phyloP scores from a whole-genome alignment of 805 yeast species.

The Yamadazyma nakazawae region DNA sequence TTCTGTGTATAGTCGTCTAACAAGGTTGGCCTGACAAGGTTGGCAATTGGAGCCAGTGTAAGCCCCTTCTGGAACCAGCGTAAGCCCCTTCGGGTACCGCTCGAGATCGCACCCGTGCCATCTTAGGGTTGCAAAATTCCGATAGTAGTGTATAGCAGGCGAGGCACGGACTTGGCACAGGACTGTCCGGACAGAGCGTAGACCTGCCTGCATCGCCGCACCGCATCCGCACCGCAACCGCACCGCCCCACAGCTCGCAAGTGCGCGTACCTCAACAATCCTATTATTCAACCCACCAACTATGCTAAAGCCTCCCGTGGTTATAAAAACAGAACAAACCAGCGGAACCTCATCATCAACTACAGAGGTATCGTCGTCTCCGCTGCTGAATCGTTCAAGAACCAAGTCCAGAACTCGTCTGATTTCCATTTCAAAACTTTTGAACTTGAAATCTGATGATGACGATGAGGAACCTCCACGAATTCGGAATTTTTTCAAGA shows the following conservation, averaged over 20 bases:
- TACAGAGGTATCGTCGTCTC: neutral
- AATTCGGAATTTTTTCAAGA: slow-evolving; percentile 13
- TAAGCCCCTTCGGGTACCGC: no score
- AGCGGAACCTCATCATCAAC: neutral
- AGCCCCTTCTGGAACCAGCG: no score
- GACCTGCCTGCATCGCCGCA: neutral
- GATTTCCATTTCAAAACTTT: slow-evolving; percentile 12
- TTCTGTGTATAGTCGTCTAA: no score
- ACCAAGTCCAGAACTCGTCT: slow-evolving; percentile 9
- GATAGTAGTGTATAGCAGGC: no score
- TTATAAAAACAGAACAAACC: slow-evolving; percentile 2
- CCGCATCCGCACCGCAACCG: neutral
- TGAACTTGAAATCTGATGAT: slow-evolving; percentile 1
- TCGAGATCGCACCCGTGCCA: no score
- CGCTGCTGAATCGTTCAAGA: neutral
- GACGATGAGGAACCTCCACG: slow-evolving; percentile 8
- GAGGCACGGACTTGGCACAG: no score
- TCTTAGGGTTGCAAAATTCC: no score
- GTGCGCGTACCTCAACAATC: neutral
- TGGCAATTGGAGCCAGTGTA: no score
- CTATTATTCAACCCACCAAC: neutral
- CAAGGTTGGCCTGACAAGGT: no score
- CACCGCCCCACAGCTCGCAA: neutral
- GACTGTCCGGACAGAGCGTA: no score
- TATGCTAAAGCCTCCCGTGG: slow-evolving; percentile 14